These are phyloP conservation scores for Nakazawaea ernobii DNA, from an alignment of 805 yeast genomes.

Conservation along the genomic window DNA sequence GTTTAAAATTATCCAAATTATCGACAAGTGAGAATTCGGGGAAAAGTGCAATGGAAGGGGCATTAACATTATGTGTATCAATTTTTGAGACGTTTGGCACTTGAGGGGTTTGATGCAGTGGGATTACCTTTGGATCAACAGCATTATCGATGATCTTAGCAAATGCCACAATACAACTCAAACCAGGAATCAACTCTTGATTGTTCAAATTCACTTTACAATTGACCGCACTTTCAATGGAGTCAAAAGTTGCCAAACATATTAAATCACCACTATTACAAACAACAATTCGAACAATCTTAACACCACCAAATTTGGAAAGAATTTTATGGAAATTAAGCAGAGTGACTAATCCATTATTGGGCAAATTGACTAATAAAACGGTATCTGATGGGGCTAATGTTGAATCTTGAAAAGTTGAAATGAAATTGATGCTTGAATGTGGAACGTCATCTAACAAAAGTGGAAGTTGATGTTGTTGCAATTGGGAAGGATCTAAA, in stretches of 20 bases:
- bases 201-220: constrained; percentile 78
- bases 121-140: constrained; percentile 9
- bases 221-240: constrained; percentile 68
- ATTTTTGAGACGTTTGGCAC: constrained; percentile 19
- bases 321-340: constrained; percentile 50
- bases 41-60: constrained; percentile 15
- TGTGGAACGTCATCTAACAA: constrained; percentile 59
- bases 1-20: constrained; percentile 15
- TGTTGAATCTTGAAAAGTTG: constrained; percentile 64
- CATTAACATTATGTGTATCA: constrained; percentile 18
- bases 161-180: constrained; percentile 72
- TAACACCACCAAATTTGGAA: constrained; percentile 54
- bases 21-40: constrained; percentile 13
- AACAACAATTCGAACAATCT: constrained; percentile 55
- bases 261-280: constrained; percentile 26
- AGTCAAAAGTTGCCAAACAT: constrained; percentile 68
- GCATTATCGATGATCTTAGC: constrained; percentile 55
- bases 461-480: constrained; percentile 16
- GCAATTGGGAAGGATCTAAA: constrained; percentile 6
- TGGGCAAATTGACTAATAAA: constrained; percentile 76
- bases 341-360: constrained; percentile 34
- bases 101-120: constrained; percentile 14
- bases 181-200: constrained; percentile 76
- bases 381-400: constrained; percentile 74
- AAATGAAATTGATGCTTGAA: constrained; percentile 52